Conservation (phyloP, 345 rosid species). For the Citrus australasica region DNA sequence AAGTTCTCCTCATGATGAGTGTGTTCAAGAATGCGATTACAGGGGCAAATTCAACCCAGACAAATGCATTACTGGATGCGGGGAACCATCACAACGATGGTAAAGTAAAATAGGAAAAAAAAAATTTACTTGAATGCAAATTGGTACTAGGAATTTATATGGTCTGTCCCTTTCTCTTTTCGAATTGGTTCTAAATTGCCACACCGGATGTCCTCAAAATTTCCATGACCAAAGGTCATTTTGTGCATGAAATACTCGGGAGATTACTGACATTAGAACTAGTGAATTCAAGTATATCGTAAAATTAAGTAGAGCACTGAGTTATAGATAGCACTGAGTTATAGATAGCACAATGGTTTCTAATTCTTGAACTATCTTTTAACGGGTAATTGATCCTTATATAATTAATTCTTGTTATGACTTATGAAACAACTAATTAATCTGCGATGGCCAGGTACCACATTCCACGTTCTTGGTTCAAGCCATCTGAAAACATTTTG, state of each 20-base stretch:
- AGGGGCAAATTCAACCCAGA: constrained; percentile 75
- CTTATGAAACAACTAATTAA: neutral
- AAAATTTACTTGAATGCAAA: neutral
- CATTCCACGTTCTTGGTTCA: constrained; percentile 94
- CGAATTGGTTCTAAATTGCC: no score
- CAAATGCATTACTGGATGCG: constrained; percentile 87
- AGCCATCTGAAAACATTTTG: constrained; percentile 72
- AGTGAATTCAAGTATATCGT: no score
- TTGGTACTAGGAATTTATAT: neutral
- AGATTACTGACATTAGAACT: no score
- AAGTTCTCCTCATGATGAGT: constrained; percentile 41
- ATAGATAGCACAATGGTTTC: no score
- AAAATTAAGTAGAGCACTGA: no score
- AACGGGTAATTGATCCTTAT: no score
- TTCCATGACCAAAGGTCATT: no score
- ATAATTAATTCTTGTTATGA: neutral
- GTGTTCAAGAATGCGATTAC: constrained; percentile 72
- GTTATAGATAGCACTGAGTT: no score
- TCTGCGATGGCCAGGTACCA: constrained; percentile 60
- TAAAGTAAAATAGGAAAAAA: constrained; percentile 23
- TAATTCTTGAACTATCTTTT: no score
- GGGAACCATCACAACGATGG: constrained; percentile 95
- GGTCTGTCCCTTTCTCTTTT: neutral
- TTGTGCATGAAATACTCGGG: no score
- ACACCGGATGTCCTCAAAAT: no score